A percentile compares a stretch with the other conserved stretches of the same genome.
Conservation (phyloP, 2,329 filamentous ascomycete genomes). For the Blastomyces emzantsi region DNA sequence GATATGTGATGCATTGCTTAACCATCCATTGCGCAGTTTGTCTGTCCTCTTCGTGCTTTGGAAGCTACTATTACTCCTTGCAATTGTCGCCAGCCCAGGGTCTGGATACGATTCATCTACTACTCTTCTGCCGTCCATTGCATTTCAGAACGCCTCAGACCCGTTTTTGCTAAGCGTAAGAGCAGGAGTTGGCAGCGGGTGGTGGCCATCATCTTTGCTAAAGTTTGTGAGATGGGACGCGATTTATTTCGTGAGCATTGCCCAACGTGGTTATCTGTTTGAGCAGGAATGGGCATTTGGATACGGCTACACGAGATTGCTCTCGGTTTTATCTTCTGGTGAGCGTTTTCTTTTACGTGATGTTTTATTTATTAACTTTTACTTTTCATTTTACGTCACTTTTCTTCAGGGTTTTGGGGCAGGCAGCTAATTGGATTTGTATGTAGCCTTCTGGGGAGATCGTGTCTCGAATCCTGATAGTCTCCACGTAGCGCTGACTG, state of each 20-base stretch:
- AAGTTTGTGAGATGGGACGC: conserved; percentile 54
- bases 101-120: conserved; percentile 57
- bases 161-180: background rate
- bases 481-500: conserved; percentile 39
- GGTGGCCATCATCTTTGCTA: conserved; percentile 1
- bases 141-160: conserved; percentile 10
- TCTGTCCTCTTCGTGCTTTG: conserved; percentile 42
- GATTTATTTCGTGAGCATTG: conserved; percentile 50
- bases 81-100: conserved; percentile 45
- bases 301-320: conserved; percentile 43
- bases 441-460: background rate
- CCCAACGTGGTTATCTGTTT: conserved; percentile 46
- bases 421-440: background rate
- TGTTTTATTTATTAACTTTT: background rate
- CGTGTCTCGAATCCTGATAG: background rate
- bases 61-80: conserved; percentile 47
- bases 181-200: conserved; percentile 3
- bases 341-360: conserved; percentile 10
- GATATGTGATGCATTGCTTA: conserved; percentile 8
- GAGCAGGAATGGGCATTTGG: conserved; percentile 62
- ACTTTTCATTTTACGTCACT: too few relatives aligned
- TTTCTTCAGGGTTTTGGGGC: background rate
- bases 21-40: conserved; percentile 28
- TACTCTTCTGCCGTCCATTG: conserved; percentile 36
- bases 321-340: conserved; percentile 33